Base-by-base conservation (phyloP, 2,329 filamentous ascomycete species). In the Phaeomoniella chlamydospora region DNA sequence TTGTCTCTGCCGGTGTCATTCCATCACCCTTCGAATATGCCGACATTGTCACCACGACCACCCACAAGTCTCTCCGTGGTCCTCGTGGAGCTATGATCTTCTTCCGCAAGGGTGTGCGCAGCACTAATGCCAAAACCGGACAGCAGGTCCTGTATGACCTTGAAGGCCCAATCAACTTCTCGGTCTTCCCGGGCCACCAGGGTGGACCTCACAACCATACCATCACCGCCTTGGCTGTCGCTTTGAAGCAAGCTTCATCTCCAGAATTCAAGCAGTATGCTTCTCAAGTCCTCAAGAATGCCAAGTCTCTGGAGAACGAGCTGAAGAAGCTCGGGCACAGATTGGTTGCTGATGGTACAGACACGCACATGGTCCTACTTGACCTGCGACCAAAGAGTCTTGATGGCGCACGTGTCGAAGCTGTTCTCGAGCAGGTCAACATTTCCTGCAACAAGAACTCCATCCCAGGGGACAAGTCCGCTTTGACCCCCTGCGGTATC, bases 371-470 rank as follows among this genome's bases (percentile, higher is more conserved):
- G 71, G 87, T 98, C 34, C 78, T 98, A 39, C 64, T 98, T 42
- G 90, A 98, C 61, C 77, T 98, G 46, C 87, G 92, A 58, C 77
- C 86, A 54, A 74, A 83, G 56, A 71, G 66, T 44, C 76, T 98
- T 13, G 90, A 98, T 52, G 90, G 90, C 52, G 90, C 90, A 15
- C 79, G 87, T 36, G 85, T 94, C 11, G 87, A 94, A 65, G 78
- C 85, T 33, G 77, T 94, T 12, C 72, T 94, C 15, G 87, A 94
- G 57, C 74, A 93, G 33, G 85, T 92, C 45, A 88, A 88, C 49
- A 88, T 96, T 36, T 90, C 90, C n/a, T 81, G 83, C 55, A 98
- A 98, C 71, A 98, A 98, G 72, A 98, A 98, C 66, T 94, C 90
- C 5, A 88, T 94, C 0, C 90, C 90, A 1, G 90, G 88, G 31